Percentiles rank a stretch among this genome's conserved stretches.
These are phyloP conservation scores for Phytophthora constricta DNA, from an alignment of 352 stramenopile species.

Conservation along the genomic window DNA sequence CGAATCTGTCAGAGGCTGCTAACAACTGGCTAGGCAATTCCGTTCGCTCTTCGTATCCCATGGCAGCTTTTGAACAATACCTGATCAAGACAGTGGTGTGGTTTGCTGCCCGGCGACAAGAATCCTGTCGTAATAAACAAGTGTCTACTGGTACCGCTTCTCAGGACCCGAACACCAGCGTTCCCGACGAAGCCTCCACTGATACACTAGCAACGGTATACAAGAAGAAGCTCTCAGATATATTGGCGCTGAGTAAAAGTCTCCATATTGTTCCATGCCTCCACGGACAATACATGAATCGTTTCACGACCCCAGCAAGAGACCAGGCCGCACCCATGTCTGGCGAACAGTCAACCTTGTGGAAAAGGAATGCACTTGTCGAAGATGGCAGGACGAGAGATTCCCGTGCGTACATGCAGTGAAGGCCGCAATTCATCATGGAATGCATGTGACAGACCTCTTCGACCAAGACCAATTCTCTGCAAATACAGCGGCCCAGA, in stretches of 20 bases:
- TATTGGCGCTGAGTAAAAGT: not conserved
- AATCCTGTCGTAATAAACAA: not conserved
- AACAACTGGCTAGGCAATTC: conserved; percentile 12
- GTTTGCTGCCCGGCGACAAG: not conserved
- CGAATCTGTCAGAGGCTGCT: conserved; percentile 1
- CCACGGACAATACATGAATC: not conserved
- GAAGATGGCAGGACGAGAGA: conserved; percentile 7
- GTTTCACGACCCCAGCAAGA: conserved; percentile 12
- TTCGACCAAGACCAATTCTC: not conserved
- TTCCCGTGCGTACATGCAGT: conserved; percentile 15
- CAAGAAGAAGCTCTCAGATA: not conserved
- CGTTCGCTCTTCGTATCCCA: not conserved
- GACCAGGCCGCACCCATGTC: not conserved
- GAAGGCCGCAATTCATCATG: conserved; percentile 14
- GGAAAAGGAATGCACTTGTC: conserved; percentile 10
- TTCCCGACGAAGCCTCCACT: not conserved
- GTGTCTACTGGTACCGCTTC: too few species aligned
- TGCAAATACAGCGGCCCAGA: not conserved
- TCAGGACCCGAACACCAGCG: not conserved
- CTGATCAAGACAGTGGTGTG: conserved; percentile 1
- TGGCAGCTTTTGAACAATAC: conserved; percentile 10
- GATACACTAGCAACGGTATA: not conserved
- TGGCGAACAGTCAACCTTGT: conserved; percentile 13
- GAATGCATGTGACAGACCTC: conserved; percentile 7
- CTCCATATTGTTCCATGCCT: conserved; percentile 5